Evolutionary conservation across 441 rosid genomes (phyloP).

Genomic region (Mallotus repandus): DNA sequence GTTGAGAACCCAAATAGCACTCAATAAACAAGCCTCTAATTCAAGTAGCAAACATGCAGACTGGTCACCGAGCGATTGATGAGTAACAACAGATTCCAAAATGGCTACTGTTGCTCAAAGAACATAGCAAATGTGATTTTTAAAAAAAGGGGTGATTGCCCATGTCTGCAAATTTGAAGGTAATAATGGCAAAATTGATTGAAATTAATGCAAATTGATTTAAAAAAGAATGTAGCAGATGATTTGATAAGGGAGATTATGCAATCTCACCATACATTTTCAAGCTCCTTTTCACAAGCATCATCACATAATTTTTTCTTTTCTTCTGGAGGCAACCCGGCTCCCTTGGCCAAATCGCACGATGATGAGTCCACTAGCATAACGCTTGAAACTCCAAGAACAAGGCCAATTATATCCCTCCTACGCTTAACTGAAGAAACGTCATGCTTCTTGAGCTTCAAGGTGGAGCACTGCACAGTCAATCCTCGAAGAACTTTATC

Average conservation of each 20-base stretch:
- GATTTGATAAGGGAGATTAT: conserved; percentile 22
- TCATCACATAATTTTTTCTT: conserved; percentile 78
- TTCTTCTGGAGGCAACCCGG: conserved; percentile 80
- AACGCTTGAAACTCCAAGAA: conserved; percentile 49
- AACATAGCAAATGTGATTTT: too few relatives aligned
- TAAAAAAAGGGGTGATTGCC: neutral
- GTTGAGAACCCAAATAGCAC: conserved; percentile 1
- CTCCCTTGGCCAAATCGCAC: conserved; percentile 40
- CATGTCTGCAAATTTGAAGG: neutral
- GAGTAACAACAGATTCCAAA: too few relatives aligned
- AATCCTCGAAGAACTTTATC: conserved; percentile 30
- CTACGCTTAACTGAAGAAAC: conserved; percentile 44
- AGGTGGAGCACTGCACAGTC: conserved; percentile 30
- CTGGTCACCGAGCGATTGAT: neutral
- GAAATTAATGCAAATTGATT: neutral
- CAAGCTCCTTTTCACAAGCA: conserved; percentile 83
- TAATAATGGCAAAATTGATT: neutral
- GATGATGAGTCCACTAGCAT: conserved; percentile 17
- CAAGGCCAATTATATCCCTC: conserved; percentile 56
- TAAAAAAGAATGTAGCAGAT: conserved; percentile 5
- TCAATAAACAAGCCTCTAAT: neutral
- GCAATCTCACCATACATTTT: conserved; percentile 95
- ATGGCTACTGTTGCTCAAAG: too few relatives aligned
- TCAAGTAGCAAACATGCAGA: neutral
- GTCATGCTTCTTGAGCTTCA: conserved; percentile 16